phyloP scores from a whole-genome alignment of 2,329 filamentous ascomycete genomes.

The Talaromyces albobiverticillius region DNA sequence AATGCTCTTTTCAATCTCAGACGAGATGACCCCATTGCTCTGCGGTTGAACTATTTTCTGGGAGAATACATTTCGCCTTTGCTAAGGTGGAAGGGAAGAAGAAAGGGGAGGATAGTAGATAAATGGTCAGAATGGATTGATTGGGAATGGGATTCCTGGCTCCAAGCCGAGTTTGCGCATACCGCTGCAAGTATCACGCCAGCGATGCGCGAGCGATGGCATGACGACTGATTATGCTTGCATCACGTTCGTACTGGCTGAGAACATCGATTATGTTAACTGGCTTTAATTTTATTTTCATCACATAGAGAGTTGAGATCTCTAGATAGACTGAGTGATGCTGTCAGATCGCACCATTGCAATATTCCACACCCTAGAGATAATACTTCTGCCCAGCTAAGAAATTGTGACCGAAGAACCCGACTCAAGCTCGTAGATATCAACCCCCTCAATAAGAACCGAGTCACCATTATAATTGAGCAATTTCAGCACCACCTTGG shows the following conservation, averaged over 20 bases:
- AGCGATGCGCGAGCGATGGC: no score
- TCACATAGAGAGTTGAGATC: no score
- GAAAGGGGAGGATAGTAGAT: slow-evolving; percentile 11
- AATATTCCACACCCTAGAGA: no score
- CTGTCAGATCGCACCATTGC: no score
- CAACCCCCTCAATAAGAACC: not conserved
- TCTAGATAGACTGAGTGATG: no score
- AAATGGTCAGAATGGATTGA: slow-evolving; percentile 25
- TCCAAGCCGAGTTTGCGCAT: slow-evolving; percentile 21
- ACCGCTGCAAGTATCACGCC: slow-evolving; percentile 19
- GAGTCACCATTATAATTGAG: not conserved
- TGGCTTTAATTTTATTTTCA: no score
- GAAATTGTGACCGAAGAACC: not conserved
- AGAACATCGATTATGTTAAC: no score
- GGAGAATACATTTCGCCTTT: slow-evolving; percentile 21
- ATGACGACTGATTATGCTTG: no score
- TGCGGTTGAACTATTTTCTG: slow-evolving; percentile 9
- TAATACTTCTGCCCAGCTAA: no score
- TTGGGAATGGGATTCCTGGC: slow-evolving; percentile 23
- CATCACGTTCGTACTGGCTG: no score
- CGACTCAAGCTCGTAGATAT: not conserved
- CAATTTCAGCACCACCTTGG: not conserved
- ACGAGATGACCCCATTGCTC: slow-evolving; percentile 12
- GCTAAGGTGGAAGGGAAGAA: slow-evolving; percentile 17
- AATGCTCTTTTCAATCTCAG: slow-evolving; percentile 18